Conservation (phyloP, 805 yeast species). For the Lipomyces yamanashiensis region DNA sequence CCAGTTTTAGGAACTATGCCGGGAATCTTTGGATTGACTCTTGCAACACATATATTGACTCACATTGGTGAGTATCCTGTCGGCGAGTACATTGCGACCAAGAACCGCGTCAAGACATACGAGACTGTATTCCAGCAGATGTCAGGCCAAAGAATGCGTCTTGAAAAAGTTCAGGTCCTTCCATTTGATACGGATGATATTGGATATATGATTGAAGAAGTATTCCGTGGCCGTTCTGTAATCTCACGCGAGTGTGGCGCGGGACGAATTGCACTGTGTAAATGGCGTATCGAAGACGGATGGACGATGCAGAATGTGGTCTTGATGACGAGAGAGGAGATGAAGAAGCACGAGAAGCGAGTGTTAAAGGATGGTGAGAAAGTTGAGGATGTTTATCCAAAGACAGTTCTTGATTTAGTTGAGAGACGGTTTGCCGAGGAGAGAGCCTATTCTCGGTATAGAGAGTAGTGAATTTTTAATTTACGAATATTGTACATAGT, state of each 20-base stretch:
- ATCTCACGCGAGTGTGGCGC: conserved; percentile 69
- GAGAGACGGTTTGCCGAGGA: conserved; percentile 75
- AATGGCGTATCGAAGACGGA: conserved; percentile 78
- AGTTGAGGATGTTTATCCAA: conserved; percentile 63
- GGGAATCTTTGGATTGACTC: conserved; percentile 89
- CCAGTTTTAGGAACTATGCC: conserved; percentile 98
- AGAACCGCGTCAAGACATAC: conserved; percentile 81
- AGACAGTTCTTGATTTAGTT: conserved; percentile 62
- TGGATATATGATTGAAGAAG: conserved; percentile 85
- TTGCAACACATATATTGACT: conserved; percentile 83
- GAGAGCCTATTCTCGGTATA: conserved; percentile 65
- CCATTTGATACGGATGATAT: conserved; percentile 69
- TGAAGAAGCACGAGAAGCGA: conserved; percentile 72
- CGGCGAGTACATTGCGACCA: conserved; percentile 84
- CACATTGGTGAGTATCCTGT: conserved; percentile 73
- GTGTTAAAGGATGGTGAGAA: conserved; percentile 52
- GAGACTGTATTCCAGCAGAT: conserved; percentile 81
- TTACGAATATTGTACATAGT: too few relatives aligned
- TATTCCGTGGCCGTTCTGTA: conserved; percentile 90
- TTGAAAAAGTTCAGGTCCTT: conserved; percentile 72
- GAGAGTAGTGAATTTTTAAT: conserved; percentile 39
- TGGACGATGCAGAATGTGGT: conserved; percentile 79
- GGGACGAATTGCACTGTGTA: conserved; percentile 75
- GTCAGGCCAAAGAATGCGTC: conserved; percentile 84
- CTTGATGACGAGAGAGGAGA: conserved; percentile 87